A percentile compares a stretch with the other conserved stretches of the same genome.
Evolutionary conservation across 169 alveolate species (phyloP).

Genomic region (Eimeria maxima): DNA sequence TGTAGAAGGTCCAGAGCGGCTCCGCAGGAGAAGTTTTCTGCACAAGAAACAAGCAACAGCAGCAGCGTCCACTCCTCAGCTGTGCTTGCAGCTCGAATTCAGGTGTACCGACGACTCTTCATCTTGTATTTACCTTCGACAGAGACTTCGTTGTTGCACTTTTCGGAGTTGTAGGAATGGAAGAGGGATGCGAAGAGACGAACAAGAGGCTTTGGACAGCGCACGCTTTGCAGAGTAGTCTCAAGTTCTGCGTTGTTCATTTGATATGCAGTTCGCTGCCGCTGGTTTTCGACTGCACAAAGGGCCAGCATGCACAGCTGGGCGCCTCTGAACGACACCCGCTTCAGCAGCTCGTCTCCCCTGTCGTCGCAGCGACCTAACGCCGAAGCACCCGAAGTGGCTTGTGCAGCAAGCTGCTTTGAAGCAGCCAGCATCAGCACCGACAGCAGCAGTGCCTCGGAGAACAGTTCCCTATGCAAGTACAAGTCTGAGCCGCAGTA

Average conservation of each 20-base stretch:
- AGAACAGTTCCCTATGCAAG: background rate
- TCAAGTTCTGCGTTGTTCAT: background rate
- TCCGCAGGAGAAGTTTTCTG: slow-evolving; percentile 25
- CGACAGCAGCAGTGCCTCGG: slow-evolving; percentile 62
- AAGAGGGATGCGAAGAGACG: background rate
- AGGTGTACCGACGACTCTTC: background rate
- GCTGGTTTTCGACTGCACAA: background rate
- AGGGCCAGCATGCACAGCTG: background rate
- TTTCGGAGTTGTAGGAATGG: background rate
- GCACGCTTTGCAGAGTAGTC: background rate
- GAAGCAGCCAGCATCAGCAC: slow-evolving; percentile 38
- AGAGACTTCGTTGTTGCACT: background rate
- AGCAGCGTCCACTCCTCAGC: background rate
- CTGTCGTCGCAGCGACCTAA: background rate
- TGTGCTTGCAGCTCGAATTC: background rate
- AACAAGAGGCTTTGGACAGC: slow-evolving; percentile 16
- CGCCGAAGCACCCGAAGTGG: background rate
- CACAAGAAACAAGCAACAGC: background rate
- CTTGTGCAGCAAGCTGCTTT: background rate
- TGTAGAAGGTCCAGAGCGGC: slow-evolving; percentile 3
- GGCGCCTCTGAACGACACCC: background rate
- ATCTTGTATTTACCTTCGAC: background rate
- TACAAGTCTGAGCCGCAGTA: background rate
- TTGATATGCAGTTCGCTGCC: background rate
- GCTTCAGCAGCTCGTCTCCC: slow-evolving; percentile 1